Base-by-base conservation (phyloP, 805 yeast genomes). In the Brettanomyces sp. region DNA sequence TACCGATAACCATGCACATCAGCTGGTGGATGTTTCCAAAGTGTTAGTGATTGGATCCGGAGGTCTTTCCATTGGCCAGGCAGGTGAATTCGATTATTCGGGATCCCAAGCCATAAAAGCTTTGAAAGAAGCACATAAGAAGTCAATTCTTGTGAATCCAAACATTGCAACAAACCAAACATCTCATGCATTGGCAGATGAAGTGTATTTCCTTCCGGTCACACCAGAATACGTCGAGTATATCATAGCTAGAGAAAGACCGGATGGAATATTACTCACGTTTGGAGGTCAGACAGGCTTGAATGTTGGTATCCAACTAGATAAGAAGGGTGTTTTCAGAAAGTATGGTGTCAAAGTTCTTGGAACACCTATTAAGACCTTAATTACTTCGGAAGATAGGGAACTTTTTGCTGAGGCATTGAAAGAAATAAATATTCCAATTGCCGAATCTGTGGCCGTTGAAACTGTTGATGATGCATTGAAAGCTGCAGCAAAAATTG, bases 201-300 rank as follows among this genome's bases (percentile, higher is more conserved):
- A 90, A 67, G 82, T 93, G 51, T 91, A 91, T 71, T 91, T 84
- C 66, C 75, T 93, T 49, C 99, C 99, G 13, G 98, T 93, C 43
- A 93, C 98, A 36, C 85, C 98, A 18, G 99, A 93, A 64, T 93
- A 91, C 67, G 89, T 93, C 56, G 85, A 90, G 39, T 86, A 93
- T 66, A 87, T 93, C 60, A 91, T 93, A 53, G 96, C 93, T 69
- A 82, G 95, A 53, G 99, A 93, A 71, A 79, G 80, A 56, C 99
- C 99, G 37, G 98, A 93, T 67, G 98, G 96, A 41, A 90, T 93
- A 46, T 73, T 91, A 61, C 76, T 91, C 62, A 91, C 99, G 3
- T 93, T 93, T 65, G 99, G 99, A 60, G 99, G 99, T 55, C 99
- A 93, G 72, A 93, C 99, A 33, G 99, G 85, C 53, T 76, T 93